Evolutionary conservation across 2,329 filamentous ascomycete species (phyloP).

Genomic region (Fusarium tupiense): DNA sequence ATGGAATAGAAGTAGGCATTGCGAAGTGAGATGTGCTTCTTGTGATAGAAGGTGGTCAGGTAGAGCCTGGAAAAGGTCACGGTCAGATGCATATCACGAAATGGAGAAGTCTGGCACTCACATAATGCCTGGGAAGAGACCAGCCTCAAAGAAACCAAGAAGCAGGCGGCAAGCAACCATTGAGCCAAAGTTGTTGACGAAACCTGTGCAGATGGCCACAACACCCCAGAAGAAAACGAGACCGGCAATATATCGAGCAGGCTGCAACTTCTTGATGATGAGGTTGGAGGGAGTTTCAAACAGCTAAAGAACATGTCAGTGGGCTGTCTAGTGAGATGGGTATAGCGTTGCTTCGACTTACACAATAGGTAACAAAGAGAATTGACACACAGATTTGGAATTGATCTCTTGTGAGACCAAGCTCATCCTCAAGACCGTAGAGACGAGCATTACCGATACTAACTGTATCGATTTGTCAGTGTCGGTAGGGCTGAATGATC

Average conservation of each 20-base stretch:
- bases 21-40: slow-evolving; percentile 67
- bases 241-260: slow-evolving; percentile 60
- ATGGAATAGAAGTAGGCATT: slow-evolving; percentile 71
- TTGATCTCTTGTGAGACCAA: slow-evolving; percentile 63
- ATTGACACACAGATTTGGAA: slow-evolving; percentile 65
- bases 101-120: neutral
- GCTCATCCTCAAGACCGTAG: slow-evolving; percentile 59
- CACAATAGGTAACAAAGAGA: slow-evolving; percentile 53
- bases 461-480: slow-evolving; percentile 53
- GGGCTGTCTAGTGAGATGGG: accelerated
- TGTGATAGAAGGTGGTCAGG: slow-evolving; percentile 72
- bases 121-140: slow-evolving; percentile 61
- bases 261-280: slow-evolving; percentile 50
- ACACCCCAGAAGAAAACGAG: slow-evolving; percentile 57
- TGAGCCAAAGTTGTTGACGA: slow-evolving; percentile 56
- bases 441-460: slow-evolving; percentile 75
- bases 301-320: slow-evolving; percentile 34
- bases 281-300: slow-evolving; percentile 54
- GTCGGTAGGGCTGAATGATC: accelerated
- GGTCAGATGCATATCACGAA: neutral
- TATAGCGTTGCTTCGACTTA: slow-evolving; percentile 37
- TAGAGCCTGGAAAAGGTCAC: slow-evolving; percentile 46
- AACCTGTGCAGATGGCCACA: slow-evolving; percentile 55
- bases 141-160: slow-evolving; percentile 55
- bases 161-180: slow-evolving; percentile 55